Percentiles rank a stretch among this genome's conserved stretches.
These are phyloP conservation scores for Fonsecaea nubica DNA, from an alignment of 2,329 filamentous ascomycete genomes.

Conservation along the genomic window DNA sequence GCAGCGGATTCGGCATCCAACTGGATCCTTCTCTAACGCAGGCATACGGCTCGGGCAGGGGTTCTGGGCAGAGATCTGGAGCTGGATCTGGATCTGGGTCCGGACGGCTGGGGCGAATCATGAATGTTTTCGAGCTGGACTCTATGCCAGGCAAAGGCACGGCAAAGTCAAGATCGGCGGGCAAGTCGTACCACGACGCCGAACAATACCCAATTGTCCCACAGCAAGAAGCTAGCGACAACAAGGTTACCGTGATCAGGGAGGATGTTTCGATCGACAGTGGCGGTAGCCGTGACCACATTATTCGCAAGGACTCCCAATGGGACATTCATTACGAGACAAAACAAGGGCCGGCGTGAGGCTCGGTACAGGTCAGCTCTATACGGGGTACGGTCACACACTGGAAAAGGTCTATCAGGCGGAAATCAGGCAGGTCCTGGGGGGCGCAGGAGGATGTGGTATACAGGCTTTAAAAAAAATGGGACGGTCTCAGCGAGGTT, in stretches of 20 bases:
- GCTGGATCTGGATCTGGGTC: slow-evolving; percentile 7
- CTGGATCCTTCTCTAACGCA: slow-evolving; percentile 33
- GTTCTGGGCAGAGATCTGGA: slow-evolving; percentile 20
- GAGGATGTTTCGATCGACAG: slow-evolving; percentile 37
- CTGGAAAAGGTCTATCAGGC: neutral
- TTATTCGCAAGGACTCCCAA: slow-evolving; percentile 38
- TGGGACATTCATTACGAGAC: slow-evolving; percentile 37
- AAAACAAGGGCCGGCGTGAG: slow-evolving; percentile 3
- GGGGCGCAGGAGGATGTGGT: neutral
- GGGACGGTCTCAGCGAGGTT: neutral
- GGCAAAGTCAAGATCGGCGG: slow-evolving; percentile 26
- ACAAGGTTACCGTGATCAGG: slow-evolving; percentile 8
- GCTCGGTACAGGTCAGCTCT: neutral
- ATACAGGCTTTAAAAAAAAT: neutral
- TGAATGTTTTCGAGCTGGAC: slow-evolving; percentile 11
- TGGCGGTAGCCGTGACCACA: slow-evolving; percentile 31
- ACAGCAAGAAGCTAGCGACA: slow-evolving; percentile 7
- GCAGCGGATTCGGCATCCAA: slow-evolving; percentile 47
- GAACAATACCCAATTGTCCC: slow-evolving; percentile 18
- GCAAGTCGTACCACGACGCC: slow-evolving; percentile 28
- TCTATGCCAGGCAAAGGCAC: slow-evolving; percentile 23
- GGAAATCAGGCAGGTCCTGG: neutral
- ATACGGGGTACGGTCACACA: neutral
- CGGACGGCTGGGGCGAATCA: neutral
- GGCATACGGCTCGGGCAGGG: slow-evolving; percentile 27